A percentile compares a stretch with the other conserved stretches of the same genome.
Evolutionary conservation across 106 monocot species (phyloP).

Genomic region (Xerophyta viscosa): DNA sequence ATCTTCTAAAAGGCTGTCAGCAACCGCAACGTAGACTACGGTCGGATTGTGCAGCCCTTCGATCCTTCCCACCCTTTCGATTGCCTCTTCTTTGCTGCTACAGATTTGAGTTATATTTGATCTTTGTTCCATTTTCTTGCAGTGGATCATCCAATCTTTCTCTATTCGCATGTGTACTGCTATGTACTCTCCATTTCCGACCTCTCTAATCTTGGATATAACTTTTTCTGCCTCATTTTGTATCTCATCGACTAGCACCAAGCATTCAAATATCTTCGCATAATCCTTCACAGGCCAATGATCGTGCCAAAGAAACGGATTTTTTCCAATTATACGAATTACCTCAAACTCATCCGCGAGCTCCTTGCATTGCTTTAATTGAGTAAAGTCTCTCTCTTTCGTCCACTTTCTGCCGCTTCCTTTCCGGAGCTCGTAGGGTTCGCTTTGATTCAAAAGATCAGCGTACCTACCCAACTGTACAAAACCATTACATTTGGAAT

Average conservation of each 20-base stretch:
- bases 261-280: conserved; percentile 67
- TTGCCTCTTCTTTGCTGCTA: conserved; percentile 79
- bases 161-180: conserved; percentile 97
- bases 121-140: conserved; percentile 79
- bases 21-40: conserved; percentile 81
- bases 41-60: conserved; percentile 26
- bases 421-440: conserved; percentile 54
- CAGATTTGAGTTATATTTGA: conserved; percentile 60
- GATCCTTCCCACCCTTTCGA: conserved; percentile 45
- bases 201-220: conserved; percentile 58
- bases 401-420: conserved; percentile 98
- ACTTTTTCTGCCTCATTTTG: conserved; percentile 55
- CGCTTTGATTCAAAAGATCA: conserved; percentile 38
- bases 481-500: conserved; percentile 62
- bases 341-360: conserved; percentile 45
- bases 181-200: conserved; percentile 42
- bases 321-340: conserved; percentile 58
- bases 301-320: conserved; percentile 95
- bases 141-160: conserved; percentile 99
- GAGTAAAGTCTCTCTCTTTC: conserved; percentile 64
- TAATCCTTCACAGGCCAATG: conserved; percentile 90
- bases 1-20: conserved; percentile 80
- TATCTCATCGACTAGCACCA: conserved; percentile 68
- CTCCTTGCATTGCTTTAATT: conserved; percentile 35
- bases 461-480: conserved; percentile 45